Conservation (phyloP, 805 yeast genomes). For the Starmerella khaoyaiensis region DNA sequence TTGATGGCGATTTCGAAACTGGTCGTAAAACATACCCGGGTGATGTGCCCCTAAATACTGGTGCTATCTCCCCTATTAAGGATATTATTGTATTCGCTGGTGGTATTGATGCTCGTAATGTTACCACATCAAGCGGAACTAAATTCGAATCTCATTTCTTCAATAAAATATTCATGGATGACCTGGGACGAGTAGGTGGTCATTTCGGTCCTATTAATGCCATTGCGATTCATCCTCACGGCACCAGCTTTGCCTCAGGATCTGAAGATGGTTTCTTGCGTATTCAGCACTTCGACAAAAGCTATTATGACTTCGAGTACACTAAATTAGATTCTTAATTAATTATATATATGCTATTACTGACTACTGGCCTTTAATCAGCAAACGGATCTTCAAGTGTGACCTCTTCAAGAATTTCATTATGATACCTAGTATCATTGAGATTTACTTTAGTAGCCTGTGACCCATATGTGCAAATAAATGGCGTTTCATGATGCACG, state of each 20-base stretch:
- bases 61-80: conserved; percentile 85
- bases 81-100: conserved; percentile 92
- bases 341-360: not conserved
- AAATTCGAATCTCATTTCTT: conserved; percentile 92
- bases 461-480: not conserved
- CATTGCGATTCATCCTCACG: conserved; percentile 88
- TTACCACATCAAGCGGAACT: conserved; percentile 96
- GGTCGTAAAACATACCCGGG: conserved; percentile 63
- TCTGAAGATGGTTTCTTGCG: conserved; percentile 98
- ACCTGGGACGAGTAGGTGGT: conserved; percentile 92
- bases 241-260: conserved; percentile 87
- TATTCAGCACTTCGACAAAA: conserved; percentile 82
- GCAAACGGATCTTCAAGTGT: no score
- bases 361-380: not conserved
- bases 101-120: conserved; percentile 98
- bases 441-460: no score
- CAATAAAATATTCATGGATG: conserved; percentile 91
- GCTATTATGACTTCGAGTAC: conserved; percentile 83
- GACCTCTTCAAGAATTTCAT: no score
- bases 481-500: conserved; percentile 5
- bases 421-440: no score
- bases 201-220: conserved; percentile 98
- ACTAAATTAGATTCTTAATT: conserved; percentile 38
- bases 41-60: conserved; percentile 91
- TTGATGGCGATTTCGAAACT: conserved; percentile 46